phyloP scores from a whole-genome alignment of 306 rosid genomes.

The Castanea mollissima region DNA sequence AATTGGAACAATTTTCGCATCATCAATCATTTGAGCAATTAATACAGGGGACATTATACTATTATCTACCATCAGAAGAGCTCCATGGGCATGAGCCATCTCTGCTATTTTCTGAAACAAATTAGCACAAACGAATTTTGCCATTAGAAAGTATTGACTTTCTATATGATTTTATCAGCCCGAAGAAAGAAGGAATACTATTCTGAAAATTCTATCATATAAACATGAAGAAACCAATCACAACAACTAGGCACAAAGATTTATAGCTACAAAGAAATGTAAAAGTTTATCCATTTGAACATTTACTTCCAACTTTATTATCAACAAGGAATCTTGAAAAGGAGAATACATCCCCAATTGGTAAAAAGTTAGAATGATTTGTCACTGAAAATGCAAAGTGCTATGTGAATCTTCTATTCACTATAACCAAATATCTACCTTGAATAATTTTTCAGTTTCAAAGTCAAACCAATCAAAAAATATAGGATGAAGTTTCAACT shows the following conservation, averaged over 20 bases:
- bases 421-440: not conserved
- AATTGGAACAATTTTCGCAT: conserved; percentile 43
- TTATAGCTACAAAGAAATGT: not conserved
- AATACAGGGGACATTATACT: conserved; percentile 93
- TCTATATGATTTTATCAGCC: not conserved
- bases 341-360: not conserved
- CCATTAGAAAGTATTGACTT: conserved; percentile 8
- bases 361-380: not conserved
- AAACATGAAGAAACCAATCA: not conserved
- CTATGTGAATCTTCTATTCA: not conserved
- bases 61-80: conserved; percentile 84
- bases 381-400: not conserved
- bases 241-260: not conserved
- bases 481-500: not conserved
- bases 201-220: conserved; percentile 5
- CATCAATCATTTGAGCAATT: not conserved
- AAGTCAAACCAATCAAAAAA: not conserved
- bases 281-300: not conserved
- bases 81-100: conserved; percentile 76
- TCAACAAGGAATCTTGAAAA: not conserved
- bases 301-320: not conserved
- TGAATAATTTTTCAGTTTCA: not conserved
- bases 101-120: conserved; percentile 67
- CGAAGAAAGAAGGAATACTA: not conserved
- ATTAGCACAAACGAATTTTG: not conserved